Evolutionary conservation across 2,329 filamentous ascomycete species (phyloP).

Genomic region (Fusarium sp.): DNA sequence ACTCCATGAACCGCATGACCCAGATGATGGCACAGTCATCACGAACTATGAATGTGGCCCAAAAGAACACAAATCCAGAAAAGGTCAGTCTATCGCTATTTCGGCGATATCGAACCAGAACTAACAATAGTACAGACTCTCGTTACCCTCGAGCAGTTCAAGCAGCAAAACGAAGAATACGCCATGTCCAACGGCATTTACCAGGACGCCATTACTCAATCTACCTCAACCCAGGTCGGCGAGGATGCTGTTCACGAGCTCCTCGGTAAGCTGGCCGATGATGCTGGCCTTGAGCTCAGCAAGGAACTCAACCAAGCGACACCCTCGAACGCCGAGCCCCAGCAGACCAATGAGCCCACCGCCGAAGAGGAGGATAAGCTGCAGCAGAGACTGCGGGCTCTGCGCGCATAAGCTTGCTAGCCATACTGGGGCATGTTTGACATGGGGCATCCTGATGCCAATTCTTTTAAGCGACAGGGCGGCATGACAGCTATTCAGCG

Average conservation of each 20-base stretch:
- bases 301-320: constrained; percentile 76
- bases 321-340: constrained; percentile 70
- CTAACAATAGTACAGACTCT: constrained; percentile 62
- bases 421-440: neutral
- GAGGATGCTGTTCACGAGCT: constrained; percentile 89
- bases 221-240: constrained; percentile 79
- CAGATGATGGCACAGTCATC: constrained; percentile 73
- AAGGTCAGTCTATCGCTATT: constrained; percentile 54
- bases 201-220: constrained; percentile 85
- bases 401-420: constrained; percentile 60
- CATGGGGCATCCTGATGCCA: neutral
- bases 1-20: constrained; percentile 75
- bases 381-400: constrained; percentile 69
- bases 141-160: constrained; percentile 71
- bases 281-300: constrained; percentile 85
- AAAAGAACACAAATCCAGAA: constrained; percentile 71
- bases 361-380: constrained; percentile 84
- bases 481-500: constrained; percentile 10
- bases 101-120: neutral
- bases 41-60: constrained; percentile 69
- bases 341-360: constrained; percentile 74
- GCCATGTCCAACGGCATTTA: constrained; percentile 80
- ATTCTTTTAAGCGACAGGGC: neutral
- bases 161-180: constrained; percentile 73
- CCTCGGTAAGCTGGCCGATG: constrained; percentile 87